Percentiles rank a stretch among this genome's conserved stretches.
These are phyloP conservation scores for barley (Hordeum vulgare) DNA, from an alignment of 176 grass and related monocot genomes.

Conservation along the genomic window DNA sequence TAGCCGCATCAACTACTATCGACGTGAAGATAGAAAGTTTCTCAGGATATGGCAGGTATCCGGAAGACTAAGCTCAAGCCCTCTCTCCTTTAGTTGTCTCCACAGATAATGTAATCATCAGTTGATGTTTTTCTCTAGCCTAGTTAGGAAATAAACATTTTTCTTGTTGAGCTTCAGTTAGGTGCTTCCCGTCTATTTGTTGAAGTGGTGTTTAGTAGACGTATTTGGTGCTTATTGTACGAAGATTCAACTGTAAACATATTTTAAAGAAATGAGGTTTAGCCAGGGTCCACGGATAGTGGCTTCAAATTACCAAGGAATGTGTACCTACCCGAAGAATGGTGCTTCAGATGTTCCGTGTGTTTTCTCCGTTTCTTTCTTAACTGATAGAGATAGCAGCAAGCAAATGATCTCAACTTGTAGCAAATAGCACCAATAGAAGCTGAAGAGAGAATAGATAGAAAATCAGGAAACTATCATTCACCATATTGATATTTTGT, in stretches of 20 bases:
- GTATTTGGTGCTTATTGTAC: constrained; percentile 17
- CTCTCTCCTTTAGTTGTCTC: constrained; percentile 18
- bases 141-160: constrained; percentile 50
- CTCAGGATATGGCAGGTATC: constrained; percentile 34
- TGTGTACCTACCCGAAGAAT: not conserved
- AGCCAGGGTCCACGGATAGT: not conserved
- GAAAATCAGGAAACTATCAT: no score
- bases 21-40: constrained; percentile 37
- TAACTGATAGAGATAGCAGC: not conserved
- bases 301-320: constrained; percentile 17
- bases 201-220: constrained; percentile 15
- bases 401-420: not conserved
- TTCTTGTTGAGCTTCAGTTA: constrained; percentile 27
- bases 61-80: constrained; percentile 24
- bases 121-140: constrained; percentile 30
- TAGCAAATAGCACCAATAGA: no score
- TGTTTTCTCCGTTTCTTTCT: not conserved
- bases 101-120: constrained; percentile 12
- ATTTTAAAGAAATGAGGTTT: constrained; percentile 12
- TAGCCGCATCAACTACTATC: not conserved
- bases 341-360: not conserved
- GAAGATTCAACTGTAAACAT: constrained; percentile 21
- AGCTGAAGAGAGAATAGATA: no score
- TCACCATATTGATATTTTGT: no score
- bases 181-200: constrained; percentile 9